Base-by-base conservation (phyloP, 106 monocot genomes). In the Vanilla planifolia region DNA sequence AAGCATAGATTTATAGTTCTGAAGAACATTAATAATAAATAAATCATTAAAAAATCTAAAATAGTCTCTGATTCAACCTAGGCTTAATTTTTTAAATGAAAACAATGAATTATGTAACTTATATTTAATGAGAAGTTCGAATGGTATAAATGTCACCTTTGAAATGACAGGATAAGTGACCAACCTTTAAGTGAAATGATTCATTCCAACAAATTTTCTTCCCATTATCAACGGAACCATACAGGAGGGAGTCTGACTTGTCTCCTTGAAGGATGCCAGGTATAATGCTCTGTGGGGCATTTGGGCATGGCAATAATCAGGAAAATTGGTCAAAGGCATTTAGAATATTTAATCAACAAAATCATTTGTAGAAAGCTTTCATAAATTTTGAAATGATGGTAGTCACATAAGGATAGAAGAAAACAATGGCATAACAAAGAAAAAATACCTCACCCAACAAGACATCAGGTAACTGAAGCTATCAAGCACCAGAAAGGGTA, bases 191-290 rank as follows among this genome's bases (percentile, higher is more conserved):
- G 70, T 98, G 92, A 58, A 98, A 98, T 22, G 88, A 65, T 68
- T 98, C 98, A 59, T 92, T 85, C 87, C 98, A 98, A 64, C 77
- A 82, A 52, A 98, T 98, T 67, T 88, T 96, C 71, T 88, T 98
- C 41, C 98, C 98, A 76, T 98, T 92, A 73, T 98, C 92, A 67
- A 98, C 92, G 68, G 92, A 98, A 63, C 98, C 98, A 68, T 98
- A 98, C 23, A 85, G 72, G 57, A 98, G 92, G 50, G 98, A 98
- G 29, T 98, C 92, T 17, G 92, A 98, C 56, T 98, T 98, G 60
- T 96, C 95, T 33, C 98, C 98, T 98, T 98, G 92, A 69, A 98
- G 77, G 50, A 98, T 98, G 28, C 98, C 98, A 71, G 98, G 98
- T 70, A 98, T 98, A 67, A 98, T 98, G 68, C 98, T 98, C 98